A percentile compares a stretch with the other conserved stretches of the same genome.
Conservation (phyloP, 2,329 filamentous ascomycete species). For the Arthrocladium fulminans region DNA sequence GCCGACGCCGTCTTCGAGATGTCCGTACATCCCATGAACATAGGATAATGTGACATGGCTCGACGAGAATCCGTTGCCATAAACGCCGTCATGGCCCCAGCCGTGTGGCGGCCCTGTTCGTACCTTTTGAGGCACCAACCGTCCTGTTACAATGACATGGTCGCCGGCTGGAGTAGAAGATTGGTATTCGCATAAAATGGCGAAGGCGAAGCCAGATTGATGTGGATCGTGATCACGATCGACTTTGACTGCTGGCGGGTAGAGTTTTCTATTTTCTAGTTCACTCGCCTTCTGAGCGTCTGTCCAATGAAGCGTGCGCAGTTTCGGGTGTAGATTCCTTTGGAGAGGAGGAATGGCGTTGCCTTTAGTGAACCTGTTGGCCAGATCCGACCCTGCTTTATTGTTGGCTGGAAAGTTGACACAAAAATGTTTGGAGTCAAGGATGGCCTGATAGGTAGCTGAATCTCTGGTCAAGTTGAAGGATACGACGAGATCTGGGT, state of each 20-base stretch:
- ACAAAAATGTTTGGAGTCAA: conserved; percentile 1
- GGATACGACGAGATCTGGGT: background rate
- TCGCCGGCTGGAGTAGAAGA: background rate
- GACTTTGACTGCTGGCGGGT: background rate
- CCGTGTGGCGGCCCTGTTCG: background rate
- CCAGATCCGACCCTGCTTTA: background rate
- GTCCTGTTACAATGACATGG: conserved; percentile 3
- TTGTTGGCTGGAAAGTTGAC: conserved; percentile 4
- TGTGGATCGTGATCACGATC: background rate
- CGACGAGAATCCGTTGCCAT: background rate
- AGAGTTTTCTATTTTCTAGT: background rate
- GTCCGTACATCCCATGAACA: conserved; percentile 1
- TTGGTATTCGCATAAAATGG: conserved; percentile 7
- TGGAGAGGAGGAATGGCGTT: background rate
- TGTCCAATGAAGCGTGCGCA: background rate
- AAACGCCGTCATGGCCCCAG: background rate
- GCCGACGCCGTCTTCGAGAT: background rate
- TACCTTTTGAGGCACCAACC: background rate
- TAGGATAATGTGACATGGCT: conserved; percentile 1
- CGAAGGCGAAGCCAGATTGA: conserved; percentile 3
- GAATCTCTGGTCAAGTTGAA: conserved; percentile 8
- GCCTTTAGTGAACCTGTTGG: background rate
- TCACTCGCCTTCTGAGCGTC: background rate
- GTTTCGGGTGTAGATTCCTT: background rate
- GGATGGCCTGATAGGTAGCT: conserved; percentile 1